These are phyloP conservation scores for Penicillium sp. DNA, from an alignment of 2,329 filamentous ascomycete species.

Conservation along the genomic window DNA sequence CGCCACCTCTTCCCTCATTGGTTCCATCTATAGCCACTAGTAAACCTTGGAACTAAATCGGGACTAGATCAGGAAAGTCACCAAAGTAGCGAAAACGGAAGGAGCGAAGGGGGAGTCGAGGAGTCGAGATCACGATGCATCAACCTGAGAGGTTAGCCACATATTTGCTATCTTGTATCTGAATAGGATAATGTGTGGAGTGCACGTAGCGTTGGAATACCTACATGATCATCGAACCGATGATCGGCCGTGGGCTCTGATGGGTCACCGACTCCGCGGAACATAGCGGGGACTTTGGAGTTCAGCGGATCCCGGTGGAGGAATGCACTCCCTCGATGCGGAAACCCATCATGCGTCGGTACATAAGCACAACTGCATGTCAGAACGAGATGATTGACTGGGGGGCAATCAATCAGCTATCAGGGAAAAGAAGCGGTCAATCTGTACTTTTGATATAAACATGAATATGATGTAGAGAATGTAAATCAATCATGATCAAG, in stretches of 20 bases:
- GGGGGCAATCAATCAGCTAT: not conserved
- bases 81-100: not conserved
- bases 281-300: not conserved
- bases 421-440: not conserved
- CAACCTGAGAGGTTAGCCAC: not conserved
- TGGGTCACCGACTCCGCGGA: not conserved
- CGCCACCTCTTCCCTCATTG: constrained; percentile 20
- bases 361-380: not conserved
- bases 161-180: not conserved
- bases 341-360: not conserved
- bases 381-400: not conserved
- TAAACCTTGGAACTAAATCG: constrained; percentile 5
- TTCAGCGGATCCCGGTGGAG: not conserved
- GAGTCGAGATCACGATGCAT: not conserved
- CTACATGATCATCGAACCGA: not conserved
- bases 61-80: not conserved
- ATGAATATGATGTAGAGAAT: not conserved
- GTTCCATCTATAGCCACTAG: constrained; percentile 3
- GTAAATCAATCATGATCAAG: not conserved
- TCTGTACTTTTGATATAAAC: not conserved
- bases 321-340: not conserved
- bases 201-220: not conserved
- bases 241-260: not conserved
- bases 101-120: not conserved
- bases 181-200: not conserved